Conservation (phyloP, 2,329 filamentous ascomycete species). For the Cryphonectria japonica region DNA sequence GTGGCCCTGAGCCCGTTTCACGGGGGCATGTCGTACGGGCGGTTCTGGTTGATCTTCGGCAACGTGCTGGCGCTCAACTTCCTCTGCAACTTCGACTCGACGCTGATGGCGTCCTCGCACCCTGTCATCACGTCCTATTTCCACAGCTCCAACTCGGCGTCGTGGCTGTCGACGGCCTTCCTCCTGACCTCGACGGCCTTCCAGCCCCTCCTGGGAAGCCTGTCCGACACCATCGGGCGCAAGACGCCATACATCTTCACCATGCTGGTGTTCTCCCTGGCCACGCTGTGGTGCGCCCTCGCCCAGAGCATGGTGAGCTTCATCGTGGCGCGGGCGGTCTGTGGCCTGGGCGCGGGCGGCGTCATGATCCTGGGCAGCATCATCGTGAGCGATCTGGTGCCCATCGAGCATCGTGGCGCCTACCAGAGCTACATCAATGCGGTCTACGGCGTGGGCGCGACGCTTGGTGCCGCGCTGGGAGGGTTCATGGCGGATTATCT, state of each 20-base stretch:
- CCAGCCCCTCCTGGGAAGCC: constrained; percentile 73
- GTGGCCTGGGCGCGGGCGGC: constrained; percentile 74
- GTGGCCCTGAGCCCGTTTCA: constrained; percentile 40
- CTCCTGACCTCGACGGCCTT: constrained; percentile 76
- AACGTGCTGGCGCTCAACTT: constrained; percentile 63
- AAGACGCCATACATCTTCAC: constrained; percentile 68
- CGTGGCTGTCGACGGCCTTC: constrained; percentile 82
- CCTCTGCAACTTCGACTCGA: constrained; percentile 71
- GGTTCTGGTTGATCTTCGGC: constrained; percentile 67
- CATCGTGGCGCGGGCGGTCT: constrained; percentile 70
- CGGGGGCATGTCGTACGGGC: constrained; percentile 49
- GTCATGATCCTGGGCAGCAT: constrained; percentile 71
- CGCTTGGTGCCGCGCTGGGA: constrained; percentile 69
- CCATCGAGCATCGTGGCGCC: constrained; percentile 64
- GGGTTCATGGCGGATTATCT: constrained; percentile 70
- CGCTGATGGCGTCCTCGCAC: constrained; percentile 80
- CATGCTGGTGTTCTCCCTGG: constrained; percentile 64
- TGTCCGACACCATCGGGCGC: constrained; percentile 75
- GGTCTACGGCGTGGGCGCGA: constrained; percentile 61
- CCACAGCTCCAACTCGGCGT: constrained; percentile 74
- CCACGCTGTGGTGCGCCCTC: constrained; percentile 71
- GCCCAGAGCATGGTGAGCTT: constrained; percentile 71
- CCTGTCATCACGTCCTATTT: constrained; percentile 81
- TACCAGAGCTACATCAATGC: constrained; percentile 76
- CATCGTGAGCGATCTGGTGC: constrained; percentile 74